Conservation (phyloP, 2,329 filamentous ascomycete genomes). For the Colletotrichum brevisporum region DNA sequence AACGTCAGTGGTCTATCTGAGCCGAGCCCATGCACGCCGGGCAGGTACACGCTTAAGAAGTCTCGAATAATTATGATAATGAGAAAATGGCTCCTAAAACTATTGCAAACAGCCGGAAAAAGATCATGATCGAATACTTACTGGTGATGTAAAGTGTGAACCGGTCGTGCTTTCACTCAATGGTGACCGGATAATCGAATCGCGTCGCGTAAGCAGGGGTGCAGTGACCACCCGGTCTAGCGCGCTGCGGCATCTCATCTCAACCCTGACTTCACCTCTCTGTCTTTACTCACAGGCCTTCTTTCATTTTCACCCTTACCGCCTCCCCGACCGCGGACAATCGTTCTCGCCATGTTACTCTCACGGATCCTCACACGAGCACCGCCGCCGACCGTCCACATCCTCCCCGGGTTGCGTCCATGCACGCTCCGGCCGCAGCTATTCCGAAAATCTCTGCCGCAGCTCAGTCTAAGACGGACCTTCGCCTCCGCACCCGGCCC, state of each 20-base stretch:
- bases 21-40: not conserved
- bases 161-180: not conserved
- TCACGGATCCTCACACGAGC: slow-evolving; percentile 21
- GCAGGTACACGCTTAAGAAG: not conserved
- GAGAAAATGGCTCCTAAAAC: not conserved
- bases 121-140: not conserved
- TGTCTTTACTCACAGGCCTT: not conserved
- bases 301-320: not conserved
- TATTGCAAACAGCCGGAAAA: not conserved
- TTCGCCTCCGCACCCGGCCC: slow-evolving; percentile 32
- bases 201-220: slow-evolving; percentile 28
- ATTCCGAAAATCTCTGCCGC: slow-evolving; percentile 34
- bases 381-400: not conserved
- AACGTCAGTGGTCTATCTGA: not conserved
- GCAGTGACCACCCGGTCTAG: slow-evolving; percentile 23
- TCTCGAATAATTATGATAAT: not conserved
- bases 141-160: not conserved
- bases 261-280: slow-evolving; percentile 25
- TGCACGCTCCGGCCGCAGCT: slow-evolving; percentile 26
- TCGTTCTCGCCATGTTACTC: slow-evolving; percentile 27
- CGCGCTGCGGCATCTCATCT: slow-evolving; percentile 23
- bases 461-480: slow-evolving; percentile 21
- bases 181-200: not conserved
- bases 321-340: not conserved
- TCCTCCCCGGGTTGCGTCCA: slow-evolving; percentile 10